These are phyloP conservation scores for Debaryomyces castellii DNA, from an alignment of 805 yeast species.

Conservation along the genomic window DNA sequence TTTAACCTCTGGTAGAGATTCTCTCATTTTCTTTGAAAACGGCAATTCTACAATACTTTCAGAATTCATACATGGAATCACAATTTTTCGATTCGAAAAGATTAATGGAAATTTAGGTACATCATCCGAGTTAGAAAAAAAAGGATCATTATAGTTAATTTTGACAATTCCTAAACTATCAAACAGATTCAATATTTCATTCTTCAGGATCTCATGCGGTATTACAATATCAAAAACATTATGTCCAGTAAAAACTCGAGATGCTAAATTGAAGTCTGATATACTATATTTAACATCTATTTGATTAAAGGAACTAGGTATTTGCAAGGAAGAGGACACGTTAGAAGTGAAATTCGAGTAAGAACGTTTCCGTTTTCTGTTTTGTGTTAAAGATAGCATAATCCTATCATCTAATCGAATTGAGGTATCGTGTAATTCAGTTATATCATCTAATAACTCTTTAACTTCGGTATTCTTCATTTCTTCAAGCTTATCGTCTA, in stretches of 20 bases:
- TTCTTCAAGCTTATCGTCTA: not conserved
- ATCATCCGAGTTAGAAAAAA: slow-evolving; percentile 54
- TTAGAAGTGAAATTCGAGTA: too few species aligned
- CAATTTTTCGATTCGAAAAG: slow-evolving; percentile 66
- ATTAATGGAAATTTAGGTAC: slow-evolving; percentile 54
- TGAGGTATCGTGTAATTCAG: too few species aligned
- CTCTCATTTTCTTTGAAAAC: slow-evolving; percentile 2
- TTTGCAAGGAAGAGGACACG: slow-evolving; percentile 4
- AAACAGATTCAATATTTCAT: slow-evolving; percentile 24
- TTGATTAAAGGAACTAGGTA: slow-evolving; percentile 14
- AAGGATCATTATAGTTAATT: slow-evolving; percentile 61
- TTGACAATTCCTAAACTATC: slow-evolving; percentile 48
- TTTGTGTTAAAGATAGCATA: slow-evolving; percentile 20
- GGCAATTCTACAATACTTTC: slow-evolving; percentile 8
- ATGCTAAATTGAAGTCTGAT: not conserved
- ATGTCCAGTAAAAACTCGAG: not conserved
- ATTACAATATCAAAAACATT: slow-evolving; percentile 19
- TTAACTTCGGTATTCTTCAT: not conserved
- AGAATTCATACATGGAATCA: slow-evolving; percentile 38
- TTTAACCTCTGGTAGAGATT: not conserved
- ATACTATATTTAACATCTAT: not conserved
- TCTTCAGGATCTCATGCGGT: slow-evolving; percentile 17
- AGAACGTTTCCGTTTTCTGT: slow-evolving; percentile 1
- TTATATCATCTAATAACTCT: too few species aligned
- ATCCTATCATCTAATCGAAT: slow-evolving; percentile 16